Percentiles rank a stretch among this genome's conserved stretches.
These are phyloP conservation scores for Capronia coronata DNA, from an alignment of 2,329 filamentous ascomycete genomes.

Conservation along the genomic window DNA sequence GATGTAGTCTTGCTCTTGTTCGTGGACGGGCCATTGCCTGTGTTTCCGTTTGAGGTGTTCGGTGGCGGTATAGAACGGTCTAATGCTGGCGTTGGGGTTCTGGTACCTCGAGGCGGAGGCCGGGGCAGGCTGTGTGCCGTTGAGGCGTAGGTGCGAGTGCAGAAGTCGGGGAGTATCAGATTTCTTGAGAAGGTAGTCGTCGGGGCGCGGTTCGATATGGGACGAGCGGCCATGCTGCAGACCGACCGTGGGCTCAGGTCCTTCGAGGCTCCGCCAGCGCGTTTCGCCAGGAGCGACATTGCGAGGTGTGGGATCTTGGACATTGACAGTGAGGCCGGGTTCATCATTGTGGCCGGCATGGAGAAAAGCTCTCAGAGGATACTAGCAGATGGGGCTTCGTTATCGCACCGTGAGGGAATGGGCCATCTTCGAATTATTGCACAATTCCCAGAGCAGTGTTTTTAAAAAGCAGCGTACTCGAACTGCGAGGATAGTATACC, in stretches of 20 bases:
- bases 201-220: neutral
- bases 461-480: neutral
- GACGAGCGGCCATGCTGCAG: neutral
- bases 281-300: conserved; percentile 16
- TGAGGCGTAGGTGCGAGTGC: conserved; percentile 5
- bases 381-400: no score
- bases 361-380: neutral
- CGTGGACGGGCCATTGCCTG: neutral
- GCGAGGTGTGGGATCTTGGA: conserved; percentile 23
- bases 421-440: no score
- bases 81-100: neutral
- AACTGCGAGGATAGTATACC: no score
- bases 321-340: neutral
- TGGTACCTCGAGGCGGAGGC: neutral
- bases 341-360: conserved; percentile 8
- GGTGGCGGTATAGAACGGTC: neutral
- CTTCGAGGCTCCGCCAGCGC: conserved; percentile 1
- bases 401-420: neutral
- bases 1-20: neutral
- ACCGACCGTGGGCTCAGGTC: neutral
- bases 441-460: neutral
- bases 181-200: neutral
- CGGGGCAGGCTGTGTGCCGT: neutral
- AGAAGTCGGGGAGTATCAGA: neutral
- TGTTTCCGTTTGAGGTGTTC: neutral